Evolutionary conservation across 164 flowering plant genomes (phyloP).

Genomic region (Cinnamomum micranthum): DNA sequence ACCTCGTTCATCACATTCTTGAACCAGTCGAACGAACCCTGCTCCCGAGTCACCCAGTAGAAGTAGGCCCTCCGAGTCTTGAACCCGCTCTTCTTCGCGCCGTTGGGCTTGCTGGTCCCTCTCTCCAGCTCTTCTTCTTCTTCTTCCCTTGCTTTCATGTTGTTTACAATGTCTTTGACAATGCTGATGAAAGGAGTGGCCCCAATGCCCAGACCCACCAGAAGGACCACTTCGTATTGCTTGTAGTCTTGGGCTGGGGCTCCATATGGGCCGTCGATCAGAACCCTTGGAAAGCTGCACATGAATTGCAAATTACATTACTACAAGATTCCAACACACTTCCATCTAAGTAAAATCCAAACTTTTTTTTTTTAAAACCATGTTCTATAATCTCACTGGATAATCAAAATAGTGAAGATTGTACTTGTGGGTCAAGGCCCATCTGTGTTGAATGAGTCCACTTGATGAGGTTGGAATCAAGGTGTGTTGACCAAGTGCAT

Average conservation of each 20-base stretch:
- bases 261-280: slow-evolving; percentile 91
- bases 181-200: slow-evolving; percentile 95
- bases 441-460: no score
- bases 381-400: no score
- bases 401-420: no score
- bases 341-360: no score
- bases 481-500: no score
- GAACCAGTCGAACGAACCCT: slow-evolving; percentile 66
- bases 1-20: slow-evolving; percentile 63
- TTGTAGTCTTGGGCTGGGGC: slow-evolving; percentile 98
- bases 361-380: no score
- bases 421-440: no score
- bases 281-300: slow-evolving; percentile 62
- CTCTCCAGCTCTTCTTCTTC: slow-evolving; percentile 25
- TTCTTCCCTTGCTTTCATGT: slow-evolving; percentile 50
- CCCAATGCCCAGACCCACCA: slow-evolving; percentile 89
- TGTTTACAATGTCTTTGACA: slow-evolving; percentile 78
- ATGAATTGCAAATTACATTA: not conserved
- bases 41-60: slow-evolving; percentile 72
- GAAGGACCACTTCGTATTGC: slow-evolving; percentile 73
- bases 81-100: slow-evolving; percentile 14
- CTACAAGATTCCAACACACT: not conserved
- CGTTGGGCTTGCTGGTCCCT: not conserved
- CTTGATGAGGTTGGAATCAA: no score
- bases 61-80: slow-evolving; percentile 50